Percentiles rank a stretch among this genome's conserved stretches.
These are phyloP conservation scores for Solanum sitiens DNA, from an alignment of 257 asterid species.

Conservation along the genomic window DNA sequence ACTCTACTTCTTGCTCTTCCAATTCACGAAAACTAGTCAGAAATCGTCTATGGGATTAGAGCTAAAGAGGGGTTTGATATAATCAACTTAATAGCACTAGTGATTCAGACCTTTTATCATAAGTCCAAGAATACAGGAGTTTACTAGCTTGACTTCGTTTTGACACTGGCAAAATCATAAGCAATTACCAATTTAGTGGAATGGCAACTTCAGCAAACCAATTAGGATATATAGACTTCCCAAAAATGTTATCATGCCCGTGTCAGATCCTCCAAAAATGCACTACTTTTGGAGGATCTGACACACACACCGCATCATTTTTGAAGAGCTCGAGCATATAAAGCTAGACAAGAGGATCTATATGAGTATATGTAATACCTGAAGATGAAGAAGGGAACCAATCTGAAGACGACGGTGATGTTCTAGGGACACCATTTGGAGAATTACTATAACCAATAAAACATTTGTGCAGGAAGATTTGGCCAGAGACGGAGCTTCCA, in stretches of 20 bases:
- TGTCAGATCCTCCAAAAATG: background rate
- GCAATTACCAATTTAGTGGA: background rate
- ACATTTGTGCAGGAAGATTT: constrained; percentile 77
- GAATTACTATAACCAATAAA: constrained; percentile 57
- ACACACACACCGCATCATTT: background rate
- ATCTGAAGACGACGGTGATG: constrained; percentile 42
- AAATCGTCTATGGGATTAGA: background rate
- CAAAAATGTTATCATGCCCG: background rate
- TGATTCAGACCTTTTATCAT: background rate
- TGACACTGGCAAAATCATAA: background rate
- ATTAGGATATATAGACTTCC: background rate
- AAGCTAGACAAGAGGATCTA: background rate
- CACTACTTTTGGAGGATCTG: background rate
- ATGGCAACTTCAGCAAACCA: background rate
- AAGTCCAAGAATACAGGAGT: background rate
- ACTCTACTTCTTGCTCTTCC: background rate
- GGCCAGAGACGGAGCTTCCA: constrained; percentile 85
- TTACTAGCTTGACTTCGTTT: background rate
- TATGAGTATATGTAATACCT: constrained; percentile 29
- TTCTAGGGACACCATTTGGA: constrained; percentile 54
- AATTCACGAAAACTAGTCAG: background rate
- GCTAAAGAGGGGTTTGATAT: background rate
- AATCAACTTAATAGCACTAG: background rate
- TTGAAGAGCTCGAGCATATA: background rate
- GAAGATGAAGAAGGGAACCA: constrained; percentile 5